Conservation (phyloP, 371 early-diverging fungal species). For the Mortierella sp. region DNA sequence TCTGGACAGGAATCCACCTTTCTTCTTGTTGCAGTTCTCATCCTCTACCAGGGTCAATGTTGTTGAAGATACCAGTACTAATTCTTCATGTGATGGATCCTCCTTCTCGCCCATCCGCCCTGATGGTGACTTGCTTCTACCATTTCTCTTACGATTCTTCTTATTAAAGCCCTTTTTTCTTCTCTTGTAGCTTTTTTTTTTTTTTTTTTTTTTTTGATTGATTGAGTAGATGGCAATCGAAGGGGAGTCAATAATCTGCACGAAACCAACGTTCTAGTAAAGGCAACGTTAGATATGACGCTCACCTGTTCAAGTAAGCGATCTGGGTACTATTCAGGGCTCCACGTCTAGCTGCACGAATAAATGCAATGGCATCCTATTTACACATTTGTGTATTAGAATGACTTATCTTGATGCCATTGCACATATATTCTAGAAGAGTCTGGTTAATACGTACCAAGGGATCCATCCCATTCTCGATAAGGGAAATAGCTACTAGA, state of each 20-base stretch:
- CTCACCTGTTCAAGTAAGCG: constrained; percentile 63
- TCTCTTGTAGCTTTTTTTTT: constrained; percentile 40
- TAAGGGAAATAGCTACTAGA: constrained; percentile 70
- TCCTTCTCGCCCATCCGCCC: not conserved
- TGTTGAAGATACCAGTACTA: not conserved
- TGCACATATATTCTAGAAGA: not conserved
- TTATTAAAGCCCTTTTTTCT: constrained; percentile 32
- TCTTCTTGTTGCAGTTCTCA: not conserved
- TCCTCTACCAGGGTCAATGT: not conserved
- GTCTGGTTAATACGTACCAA: constrained; percentile 46
- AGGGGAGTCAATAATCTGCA: too few relatives aligned
- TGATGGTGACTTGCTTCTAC: not conserved
- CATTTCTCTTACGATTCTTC: constrained; percentile 5
- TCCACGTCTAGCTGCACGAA: constrained; percentile 72
- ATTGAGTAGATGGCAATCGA: too few relatives aligned
- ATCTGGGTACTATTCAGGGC: constrained; percentile 77
- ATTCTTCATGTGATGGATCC: not conserved
- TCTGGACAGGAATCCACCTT: not conserved
- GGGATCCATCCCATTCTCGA: constrained; percentile 78
- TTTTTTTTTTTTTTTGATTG: too few relatives aligned
- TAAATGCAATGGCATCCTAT: constrained; percentile 71
- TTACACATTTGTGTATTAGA: not conserved
- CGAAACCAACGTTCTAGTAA: not conserved
- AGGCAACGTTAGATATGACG: not conserved
- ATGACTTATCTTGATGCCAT: not conserved